phyloP scores from a whole-genome alignment of 257 asterid species.

The Cynanchum wilfordii region DNA sequence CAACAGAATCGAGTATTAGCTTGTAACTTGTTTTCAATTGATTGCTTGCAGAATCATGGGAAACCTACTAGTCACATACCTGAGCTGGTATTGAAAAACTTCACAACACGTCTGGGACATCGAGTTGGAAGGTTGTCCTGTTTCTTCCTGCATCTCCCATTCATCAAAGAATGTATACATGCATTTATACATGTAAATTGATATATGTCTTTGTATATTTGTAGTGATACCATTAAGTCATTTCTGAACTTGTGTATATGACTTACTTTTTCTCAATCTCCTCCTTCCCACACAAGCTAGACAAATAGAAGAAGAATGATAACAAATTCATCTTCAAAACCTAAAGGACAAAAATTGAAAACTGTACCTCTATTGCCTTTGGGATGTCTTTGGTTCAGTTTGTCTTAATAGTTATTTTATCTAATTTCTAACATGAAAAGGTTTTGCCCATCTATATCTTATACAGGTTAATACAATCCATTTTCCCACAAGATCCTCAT shows the following conservation, averaged over 20 bases:
- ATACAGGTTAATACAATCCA: slow-evolving; percentile 67
- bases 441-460: neutral
- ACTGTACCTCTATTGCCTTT: neutral
- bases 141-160: neutral
- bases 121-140: slow-evolving; percentile 76
- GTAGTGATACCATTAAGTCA: too few species aligned
- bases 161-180: too few species aligned
- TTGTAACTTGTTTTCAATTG: neutral
- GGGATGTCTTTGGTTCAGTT: neutral
- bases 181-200: too few species aligned
- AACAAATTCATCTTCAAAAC: neutral
- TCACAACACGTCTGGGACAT: slow-evolving; percentile 93
- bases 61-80: slow-evolving; percentile 92
- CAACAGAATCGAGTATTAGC: neutral
- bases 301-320: neutral
- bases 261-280: neutral
- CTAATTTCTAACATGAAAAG: neutral
- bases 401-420: neutral
- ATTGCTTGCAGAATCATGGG: slow-evolving; percentile 75
- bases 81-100: slow-evolving; percentile 75
- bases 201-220: too few species aligned
- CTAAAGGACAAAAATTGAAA: neutral
- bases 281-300: neutral
- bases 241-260: neutral
- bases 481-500: slow-evolving; percentile 88